Conservation (phyloP, 1,139 yeast species). For the Candida anutae region DNA sequence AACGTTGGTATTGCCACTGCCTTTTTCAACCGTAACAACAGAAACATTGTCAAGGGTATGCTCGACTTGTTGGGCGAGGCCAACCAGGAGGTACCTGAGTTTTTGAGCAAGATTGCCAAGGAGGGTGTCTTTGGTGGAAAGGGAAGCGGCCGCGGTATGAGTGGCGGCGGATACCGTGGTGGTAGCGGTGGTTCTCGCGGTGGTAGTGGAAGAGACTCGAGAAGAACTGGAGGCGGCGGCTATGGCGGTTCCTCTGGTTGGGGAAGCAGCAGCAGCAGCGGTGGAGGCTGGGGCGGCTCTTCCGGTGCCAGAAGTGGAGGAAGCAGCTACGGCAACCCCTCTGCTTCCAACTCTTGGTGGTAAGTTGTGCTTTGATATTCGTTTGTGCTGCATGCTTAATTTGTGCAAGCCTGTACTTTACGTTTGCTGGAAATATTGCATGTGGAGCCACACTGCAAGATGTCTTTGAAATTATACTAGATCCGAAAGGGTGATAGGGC, state of each 20-base stretch:
- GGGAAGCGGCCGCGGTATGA: conserved; percentile 26
- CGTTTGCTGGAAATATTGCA: no score
- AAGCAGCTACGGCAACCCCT: conserved; percentile 26
- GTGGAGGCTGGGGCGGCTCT: conserved; percentile 15
- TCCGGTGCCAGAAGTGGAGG: conserved; percentile 11
- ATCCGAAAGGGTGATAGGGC: no score
- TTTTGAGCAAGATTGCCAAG: conserved; percentile 73
- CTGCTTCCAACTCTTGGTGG: conserved; percentile 36
- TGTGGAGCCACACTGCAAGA: no score
- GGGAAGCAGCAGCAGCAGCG: conserved; percentile 16
- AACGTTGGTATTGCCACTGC: conserved; percentile 97
- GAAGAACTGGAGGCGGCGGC: conserved; percentile 36
- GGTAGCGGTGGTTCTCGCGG: conserved; percentile 30
- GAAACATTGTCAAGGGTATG: conserved; percentile 81
- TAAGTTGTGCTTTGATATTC: no score
- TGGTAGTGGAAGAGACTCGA: conserved; percentile 46
- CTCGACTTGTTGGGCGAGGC: conserved; percentile 88
- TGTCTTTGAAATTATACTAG: no score
- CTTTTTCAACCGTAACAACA: conserved; percentile 93
- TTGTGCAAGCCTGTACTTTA: no score
- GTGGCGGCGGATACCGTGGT: conserved; percentile 3
- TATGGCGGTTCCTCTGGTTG: conserved; percentile 18
- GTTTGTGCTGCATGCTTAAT: no score
- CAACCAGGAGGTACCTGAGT: conserved; percentile 93
- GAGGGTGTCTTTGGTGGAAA: conserved; percentile 56